phyloP scores from a whole-genome alignment of 2,329 filamentous ascomycete genomes.

The Cadophora sp. region DNA sequence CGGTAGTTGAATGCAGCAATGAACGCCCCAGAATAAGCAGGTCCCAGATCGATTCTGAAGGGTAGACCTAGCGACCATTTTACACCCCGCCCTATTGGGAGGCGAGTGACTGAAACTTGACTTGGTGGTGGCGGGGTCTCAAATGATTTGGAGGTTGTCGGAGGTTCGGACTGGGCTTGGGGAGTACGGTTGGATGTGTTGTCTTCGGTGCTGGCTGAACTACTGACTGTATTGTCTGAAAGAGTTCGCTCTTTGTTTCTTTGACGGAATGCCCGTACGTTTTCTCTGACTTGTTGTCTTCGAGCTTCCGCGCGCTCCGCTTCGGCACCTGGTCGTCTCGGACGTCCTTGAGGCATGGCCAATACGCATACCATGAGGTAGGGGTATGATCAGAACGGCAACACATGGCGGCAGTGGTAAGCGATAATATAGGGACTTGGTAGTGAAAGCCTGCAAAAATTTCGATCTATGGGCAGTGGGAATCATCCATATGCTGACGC shows the following conservation, averaged over 20 bases:
- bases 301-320: slow-evolving; percentile 26
- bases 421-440: slow-evolving; percentile 12
- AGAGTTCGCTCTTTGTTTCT: slow-evolving; percentile 23
- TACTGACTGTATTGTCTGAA: slow-evolving; percentile 9
- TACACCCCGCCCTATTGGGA: not conserved
- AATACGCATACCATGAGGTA: slow-evolving; percentile 1
- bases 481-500: slow-evolving; percentile 4
- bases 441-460: not conserved
- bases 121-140: not conserved
- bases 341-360: slow-evolving; percentile 20
- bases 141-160: slow-evolving; percentile 2
- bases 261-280: slow-evolving; percentile 29
- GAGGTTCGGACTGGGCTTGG: not conserved
- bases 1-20: slow-evolving; percentile 29
- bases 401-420: not conserved
- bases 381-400: not conserved
- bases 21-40: slow-evolving; percentile 23
- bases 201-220: slow-evolving; percentile 6
- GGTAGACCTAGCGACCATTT: slow-evolving; percentile 28
- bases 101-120: slow-evolving; percentile 15
- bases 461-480: not conserved
- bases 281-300: slow-evolving; percentile 29
- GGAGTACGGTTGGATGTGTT: slow-evolving; percentile 3
- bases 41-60: slow-evolving; percentile 28
- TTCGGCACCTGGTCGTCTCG: slow-evolving; percentile 24